Conservation (phyloP, 2,329 filamentous ascomycete species). For the Monosporascus cannonballus region DNA sequence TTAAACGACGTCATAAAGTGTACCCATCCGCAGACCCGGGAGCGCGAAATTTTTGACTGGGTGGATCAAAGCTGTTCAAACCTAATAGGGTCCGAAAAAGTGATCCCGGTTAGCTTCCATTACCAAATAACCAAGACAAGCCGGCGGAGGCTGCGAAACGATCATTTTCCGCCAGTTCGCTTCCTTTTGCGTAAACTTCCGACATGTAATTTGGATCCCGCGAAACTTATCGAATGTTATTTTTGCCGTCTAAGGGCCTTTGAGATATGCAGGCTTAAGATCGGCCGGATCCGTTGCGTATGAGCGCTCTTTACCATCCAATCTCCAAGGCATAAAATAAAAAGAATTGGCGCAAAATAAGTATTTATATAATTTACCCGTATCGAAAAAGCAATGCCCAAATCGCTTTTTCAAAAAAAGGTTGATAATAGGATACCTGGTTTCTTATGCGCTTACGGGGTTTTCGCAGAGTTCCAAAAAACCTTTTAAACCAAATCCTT, state of each 20-base stretch:
- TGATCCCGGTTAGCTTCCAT: neutral
- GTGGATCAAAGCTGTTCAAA: neutral
- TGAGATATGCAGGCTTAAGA: too few relatives aligned
- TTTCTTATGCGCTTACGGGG: too few relatives aligned
- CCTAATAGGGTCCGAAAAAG: neutral
- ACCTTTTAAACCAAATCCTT: too few relatives aligned
- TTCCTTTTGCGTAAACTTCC: neutral
- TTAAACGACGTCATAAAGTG: neutral
- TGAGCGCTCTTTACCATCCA: too few relatives aligned
- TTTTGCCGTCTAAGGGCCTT: too few relatives aligned
- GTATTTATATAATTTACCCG: neutral
- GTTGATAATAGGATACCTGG: neutral
- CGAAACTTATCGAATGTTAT: too few relatives aligned
- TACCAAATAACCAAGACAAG: neutral
- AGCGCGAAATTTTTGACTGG: neutral
- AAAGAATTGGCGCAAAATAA: neutral
- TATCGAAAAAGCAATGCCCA: slow-evolving; percentile 2
- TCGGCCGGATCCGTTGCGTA: too few relatives aligned
- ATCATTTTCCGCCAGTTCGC: slow-evolving; percentile 6
- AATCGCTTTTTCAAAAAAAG: neutral
- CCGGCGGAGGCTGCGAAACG: slow-evolving; percentile 3
- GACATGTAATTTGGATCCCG: too few relatives aligned
- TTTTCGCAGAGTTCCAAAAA: too few relatives aligned
- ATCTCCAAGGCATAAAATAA: neutral
- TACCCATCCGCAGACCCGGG: neutral